Conservation (phyloP, 2,329 filamentous ascomycete genomes). For the Penicillium sp. region DNA sequence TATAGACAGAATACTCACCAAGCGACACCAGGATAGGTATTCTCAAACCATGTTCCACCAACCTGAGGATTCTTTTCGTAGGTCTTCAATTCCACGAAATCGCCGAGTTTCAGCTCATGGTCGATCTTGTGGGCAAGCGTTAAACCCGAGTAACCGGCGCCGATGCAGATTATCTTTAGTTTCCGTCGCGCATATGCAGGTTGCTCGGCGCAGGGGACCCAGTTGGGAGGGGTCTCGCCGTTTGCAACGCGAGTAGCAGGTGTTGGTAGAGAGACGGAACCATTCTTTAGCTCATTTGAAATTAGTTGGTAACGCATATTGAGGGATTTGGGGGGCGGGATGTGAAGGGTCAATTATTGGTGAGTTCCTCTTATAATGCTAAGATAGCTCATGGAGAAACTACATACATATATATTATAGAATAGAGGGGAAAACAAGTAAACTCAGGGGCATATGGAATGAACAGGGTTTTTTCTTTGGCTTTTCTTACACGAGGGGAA, state of each 20-base stretch:
- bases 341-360: too few species aligned
- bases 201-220: not conserved
- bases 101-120: constrained; percentile 11
- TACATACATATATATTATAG: too few species aligned
- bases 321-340: not conserved
- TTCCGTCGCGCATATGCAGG: not conserved
- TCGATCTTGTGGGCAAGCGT: constrained; percentile 25
- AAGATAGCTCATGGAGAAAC: not conserved
- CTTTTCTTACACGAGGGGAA: not conserved
- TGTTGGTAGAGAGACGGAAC: not conserved
- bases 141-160: constrained; percentile 23
- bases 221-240: not conserved
- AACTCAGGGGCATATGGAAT: not conserved
- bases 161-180: constrained; percentile 19
- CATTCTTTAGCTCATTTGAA: not conserved
- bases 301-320: not conserved
- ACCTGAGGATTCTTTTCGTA: constrained; percentile 18
- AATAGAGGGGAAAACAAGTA: not conserved
- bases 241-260: not conserved
- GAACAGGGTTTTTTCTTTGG: not conserved
- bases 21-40: constrained; percentile 29
- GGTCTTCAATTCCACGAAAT: constrained; percentile 11
- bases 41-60: constrained; percentile 19
- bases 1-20: constrained; percentile 15
- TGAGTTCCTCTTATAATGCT: not conserved